Base-by-base conservation (phyloP, 768 basidiomycete species). In the Cyclocybe cylindracea region DNA sequence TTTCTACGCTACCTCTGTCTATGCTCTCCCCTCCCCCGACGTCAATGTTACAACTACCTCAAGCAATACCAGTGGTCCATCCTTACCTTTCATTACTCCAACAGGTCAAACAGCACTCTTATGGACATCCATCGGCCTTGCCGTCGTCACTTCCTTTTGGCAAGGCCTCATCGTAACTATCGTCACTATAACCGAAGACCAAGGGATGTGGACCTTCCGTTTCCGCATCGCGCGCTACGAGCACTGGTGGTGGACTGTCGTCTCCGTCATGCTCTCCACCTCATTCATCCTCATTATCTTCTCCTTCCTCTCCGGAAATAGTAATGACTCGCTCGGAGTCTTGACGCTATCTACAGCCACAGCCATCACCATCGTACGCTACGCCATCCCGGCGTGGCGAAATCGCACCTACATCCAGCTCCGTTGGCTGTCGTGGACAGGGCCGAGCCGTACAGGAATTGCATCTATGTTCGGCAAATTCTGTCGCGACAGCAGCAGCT, bases 141-240 rank as follows among this genome's bases (percentile, higher is more conserved):
- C 46, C 6, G 52, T 53, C 32, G 11, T 48, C 45, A 53, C 52
- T 35, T 53, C 46, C 18, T 53, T 53, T 35, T 42, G 19, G 38
- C 52, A 53, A 41, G 52, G 52, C 29, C 46, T 53, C 29, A 48
- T 48, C 32, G 46, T 47, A 33, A 48, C 52, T 10, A 37, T 53
- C 16, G 46, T 53, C 38, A 34, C 52, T 29, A 51, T 55, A 29
- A 44, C 54, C 19, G 54, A 55, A 39, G 49, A 55, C 24, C 54
- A 55, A 31, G 54, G 39, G 7, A 55, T 55, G 54, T 55, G 54
- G 54, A 55, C 54, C 7, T 55, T 55, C 24, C 54, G 50, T 36
- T 55, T 55, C 50, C 54, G 50, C 33, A 55, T 55, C 14, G 49
- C 50, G 9, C 50, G 49, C 10, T 51, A 51, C 44, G 54, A 55